Base-by-base conservation (phyloP, 305 asterid species). In the Withania somnifera region DNA sequence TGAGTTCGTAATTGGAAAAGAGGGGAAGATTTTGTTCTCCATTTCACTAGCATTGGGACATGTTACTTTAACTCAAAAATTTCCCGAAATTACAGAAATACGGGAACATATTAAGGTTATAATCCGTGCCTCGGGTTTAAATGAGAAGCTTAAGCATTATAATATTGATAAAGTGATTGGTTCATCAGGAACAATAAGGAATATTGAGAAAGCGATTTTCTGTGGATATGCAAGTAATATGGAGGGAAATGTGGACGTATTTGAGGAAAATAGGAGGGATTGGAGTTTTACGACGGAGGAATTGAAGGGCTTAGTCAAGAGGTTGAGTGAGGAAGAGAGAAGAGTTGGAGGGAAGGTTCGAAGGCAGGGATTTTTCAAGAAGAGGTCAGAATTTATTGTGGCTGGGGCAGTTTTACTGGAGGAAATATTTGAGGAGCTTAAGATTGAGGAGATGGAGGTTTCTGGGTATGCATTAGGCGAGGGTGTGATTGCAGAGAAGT, bases 381-480 rank as follows among this genome's bases (percentile, higher is more conserved):
- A 86, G 52, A 91, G 95, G 71, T 90, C 90, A 38, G 87, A 83
- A 40, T 92, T 90, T 86, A 92, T 94, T 86, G 76, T 89, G 80
- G 96, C 97, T 0, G 97, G 98, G 61, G 85, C 91, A 1, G 79
- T 91, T 88, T 84, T 94, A 51, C 88, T 94, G 79, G 91, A 90
- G 69, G 97, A 90, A 87, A 83, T 90, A 86, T 88, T 91, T 68
- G 87, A 83, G 83, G 82, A 61, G 81, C 90, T 92, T 71, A 92
- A 89, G 82, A 90, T 94, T 80, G 88, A 86, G 83, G 92, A 90
- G 52, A 91, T 92, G 83, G 92, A 94, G 87, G 97, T 91, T 58
- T 92, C 98, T 2, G 94, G 91, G 67, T 92, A 87, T 71, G 94
- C 97, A 63, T 87, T 94, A 80, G 94, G 91, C 9, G 97, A 92